Conservation (phyloP, 768 basidiomycete genomes). For the Tricholoma bakamatsutake region DNA sequence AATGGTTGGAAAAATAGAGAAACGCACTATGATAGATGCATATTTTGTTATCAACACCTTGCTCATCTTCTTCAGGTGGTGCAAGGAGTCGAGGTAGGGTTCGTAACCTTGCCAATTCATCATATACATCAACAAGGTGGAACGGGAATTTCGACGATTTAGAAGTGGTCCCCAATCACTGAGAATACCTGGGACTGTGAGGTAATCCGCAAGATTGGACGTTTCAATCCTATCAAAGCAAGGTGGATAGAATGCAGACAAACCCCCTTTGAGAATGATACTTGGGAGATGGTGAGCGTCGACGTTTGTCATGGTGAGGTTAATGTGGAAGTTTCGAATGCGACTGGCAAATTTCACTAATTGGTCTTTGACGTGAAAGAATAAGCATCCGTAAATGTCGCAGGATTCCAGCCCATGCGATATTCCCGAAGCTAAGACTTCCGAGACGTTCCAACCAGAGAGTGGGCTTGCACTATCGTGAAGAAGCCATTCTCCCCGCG, state of each 20-base stretch:
- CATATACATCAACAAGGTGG: conserved; percentile 22
- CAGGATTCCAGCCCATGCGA: conserved; percentile 19
- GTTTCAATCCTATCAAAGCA: conserved; percentile 28
- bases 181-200: conserved; percentile 18
- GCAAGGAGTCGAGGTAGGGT: conserved; percentile 2
- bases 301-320: conserved; percentile 22
- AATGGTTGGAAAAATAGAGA: not conserved
- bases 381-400: conserved; percentile 28
- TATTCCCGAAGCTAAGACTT: conserved; percentile 27
- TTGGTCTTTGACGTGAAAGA: conserved; percentile 28
- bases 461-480: conserved; percentile 35
- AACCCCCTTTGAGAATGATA: conserved; percentile 18
- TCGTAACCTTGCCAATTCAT: conserved; percentile 22
- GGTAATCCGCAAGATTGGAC: conserved; percentile 20
- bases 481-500: conserved; percentile 30
- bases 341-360: conserved; percentile 24
- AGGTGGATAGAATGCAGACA: conserved; percentile 19
- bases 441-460: conserved; percentile 33
- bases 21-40: conserved; percentile 14
- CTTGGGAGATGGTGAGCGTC: conserved; percentile 29
- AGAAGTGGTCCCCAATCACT: conserved; percentile 24
- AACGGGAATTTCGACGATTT: conserved; percentile 20
- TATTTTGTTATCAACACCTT: conserved; percentile 9
- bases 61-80: not conserved
- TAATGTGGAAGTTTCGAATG: conserved; percentile 21